These are phyloP conservation scores for Pseudisothecium myosuroides DNA, from an alignment of 225 moss, liverwort and hornwort species.

Conservation along the genomic window DNA sequence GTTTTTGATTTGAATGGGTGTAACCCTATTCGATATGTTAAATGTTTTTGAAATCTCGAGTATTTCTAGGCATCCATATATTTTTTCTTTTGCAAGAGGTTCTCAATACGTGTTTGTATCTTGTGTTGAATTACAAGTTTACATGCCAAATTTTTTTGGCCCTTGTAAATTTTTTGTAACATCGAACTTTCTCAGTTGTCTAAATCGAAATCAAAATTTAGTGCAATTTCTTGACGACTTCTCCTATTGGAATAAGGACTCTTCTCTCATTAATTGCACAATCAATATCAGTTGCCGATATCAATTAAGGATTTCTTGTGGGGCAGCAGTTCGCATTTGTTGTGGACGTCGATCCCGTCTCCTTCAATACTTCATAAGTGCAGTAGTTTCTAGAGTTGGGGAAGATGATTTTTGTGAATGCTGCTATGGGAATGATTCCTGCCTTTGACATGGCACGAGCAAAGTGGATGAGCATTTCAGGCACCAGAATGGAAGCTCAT, in stretches of 20 bases:
- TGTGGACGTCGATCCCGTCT: slow-evolving; percentile 41
- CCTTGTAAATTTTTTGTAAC: neutral
- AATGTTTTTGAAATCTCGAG: neutral
- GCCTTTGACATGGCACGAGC: slow-evolving; percentile 34
- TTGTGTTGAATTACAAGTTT: neutral
- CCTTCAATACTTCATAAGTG: slow-evolving; percentile 16
- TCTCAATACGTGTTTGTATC: neutral
- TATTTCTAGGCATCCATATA: neutral
- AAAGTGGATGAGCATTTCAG: slow-evolving; percentile 41
- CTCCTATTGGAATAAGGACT: neutral
- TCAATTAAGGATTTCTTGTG: slow-evolving; percentile 5
- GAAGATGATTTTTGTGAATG: slow-evolving; percentile 10
- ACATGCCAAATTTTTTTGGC: neutral
- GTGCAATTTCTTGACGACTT: neutral
- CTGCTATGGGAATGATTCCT: neutral
- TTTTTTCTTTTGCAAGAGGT: neutral
- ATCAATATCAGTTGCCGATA: too few relatives aligned
- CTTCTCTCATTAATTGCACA: neutral
- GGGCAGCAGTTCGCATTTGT: slow-evolving; percentile 34
- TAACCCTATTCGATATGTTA: neutral
- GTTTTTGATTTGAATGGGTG: neutral
- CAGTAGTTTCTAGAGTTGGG: slow-evolving; percentile 3
- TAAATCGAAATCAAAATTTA: neutral
- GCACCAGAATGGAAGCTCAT: neutral
- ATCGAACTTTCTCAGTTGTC: neutral